These are phyloP conservation scores for Trametes hirsuta DNA, from an alignment of 1,284 basidiomycete genomes.

Conservation along the genomic window DNA sequence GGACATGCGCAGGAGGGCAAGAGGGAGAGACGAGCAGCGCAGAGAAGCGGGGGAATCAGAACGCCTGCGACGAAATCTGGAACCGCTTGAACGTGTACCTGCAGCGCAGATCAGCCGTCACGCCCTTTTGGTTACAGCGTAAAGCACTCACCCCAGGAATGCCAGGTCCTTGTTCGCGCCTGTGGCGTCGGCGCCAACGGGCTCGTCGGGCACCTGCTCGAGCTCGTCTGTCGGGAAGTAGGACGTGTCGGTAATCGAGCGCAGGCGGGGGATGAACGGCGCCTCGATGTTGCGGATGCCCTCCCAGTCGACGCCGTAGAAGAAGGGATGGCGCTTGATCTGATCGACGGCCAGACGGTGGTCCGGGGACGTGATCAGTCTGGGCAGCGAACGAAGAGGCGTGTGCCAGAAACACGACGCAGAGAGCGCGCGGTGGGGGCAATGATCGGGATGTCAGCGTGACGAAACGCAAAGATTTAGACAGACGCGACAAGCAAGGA, in stretches of 20 bases:
- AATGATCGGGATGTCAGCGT: not conserved
- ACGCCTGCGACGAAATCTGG: constrained; percentile 45
- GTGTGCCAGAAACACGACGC: constrained; percentile 6
- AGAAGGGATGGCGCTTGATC: constrained; percentile 95
- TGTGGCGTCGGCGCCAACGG: constrained; percentile 68
- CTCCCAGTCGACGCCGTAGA: constrained; percentile 95
- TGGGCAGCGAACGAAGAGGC: constrained; percentile 27
- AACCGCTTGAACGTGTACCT: constrained; percentile 87
- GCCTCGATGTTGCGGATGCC: constrained; percentile 92
- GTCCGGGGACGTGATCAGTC: constrained; percentile 87
- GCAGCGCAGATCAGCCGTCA: constrained; percentile 14
- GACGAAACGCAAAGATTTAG: not conserved
- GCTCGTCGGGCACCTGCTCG: constrained; percentile 79
- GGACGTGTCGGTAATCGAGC: constrained; percentile 92
- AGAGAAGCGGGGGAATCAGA: constrained; percentile 25
- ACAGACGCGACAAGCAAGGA: not conserved
- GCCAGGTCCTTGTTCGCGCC: constrained; percentile 89
- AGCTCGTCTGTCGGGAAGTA: constrained; percentile 99
- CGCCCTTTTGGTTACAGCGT: not conserved
- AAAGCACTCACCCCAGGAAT: constrained; percentile 79
- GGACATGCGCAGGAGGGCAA: not conserved
- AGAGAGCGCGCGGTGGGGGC: not conserved
- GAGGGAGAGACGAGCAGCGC: not conserved
- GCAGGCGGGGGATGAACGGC: constrained; percentile 93
- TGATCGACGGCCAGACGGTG: constrained; percentile 82